phyloP scores from a whole-genome alignment of 2,329 filamentous ascomycete genomes.

The Bipolaris bicolor region DNA sequence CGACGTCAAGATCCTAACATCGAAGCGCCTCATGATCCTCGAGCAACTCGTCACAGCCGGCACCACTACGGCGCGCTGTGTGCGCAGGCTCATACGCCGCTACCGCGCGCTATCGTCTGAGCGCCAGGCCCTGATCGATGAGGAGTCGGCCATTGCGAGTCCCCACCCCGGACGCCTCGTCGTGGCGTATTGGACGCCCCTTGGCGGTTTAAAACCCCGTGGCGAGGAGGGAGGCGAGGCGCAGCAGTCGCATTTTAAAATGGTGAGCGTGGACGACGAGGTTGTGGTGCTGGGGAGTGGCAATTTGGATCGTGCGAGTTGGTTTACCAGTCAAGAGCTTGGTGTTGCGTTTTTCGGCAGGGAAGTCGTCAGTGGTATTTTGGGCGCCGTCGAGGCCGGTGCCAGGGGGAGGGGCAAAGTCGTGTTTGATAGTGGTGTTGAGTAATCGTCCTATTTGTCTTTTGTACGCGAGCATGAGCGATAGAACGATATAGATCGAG shows the following conservation, averaged over 20 bases:
- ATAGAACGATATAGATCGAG: too few relatives aligned
- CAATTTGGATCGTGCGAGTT: conserved; percentile 84
- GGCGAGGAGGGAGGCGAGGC: conserved; percentile 60
- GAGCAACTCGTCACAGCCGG: conserved; percentile 83
- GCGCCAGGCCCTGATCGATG: conserved; percentile 23
- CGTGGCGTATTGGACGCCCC: conserved; percentile 64
- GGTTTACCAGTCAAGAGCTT: conserved; percentile 85
- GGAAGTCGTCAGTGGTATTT: conserved; percentile 47
- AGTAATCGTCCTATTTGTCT: neutral
- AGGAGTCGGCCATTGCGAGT: conserved; percentile 38
- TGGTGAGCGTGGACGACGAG: conserved; percentile 73
- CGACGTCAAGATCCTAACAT: conserved; percentile 70
- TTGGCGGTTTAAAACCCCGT: conserved; percentile 29
- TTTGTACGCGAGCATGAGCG: neutral
- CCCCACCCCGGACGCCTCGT: conserved; percentile 56
- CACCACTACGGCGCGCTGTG: conserved; percentile 71
- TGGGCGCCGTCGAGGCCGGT: conserved; percentile 26
- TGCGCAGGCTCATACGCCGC: conserved; percentile 64
- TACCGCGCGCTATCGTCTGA: conserved; percentile 52
- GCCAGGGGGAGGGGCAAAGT: conserved; percentile 34
- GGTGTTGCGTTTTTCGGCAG: conserved; percentile 65
- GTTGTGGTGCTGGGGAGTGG: conserved; percentile 76
- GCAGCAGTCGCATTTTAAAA: conserved; percentile 77
- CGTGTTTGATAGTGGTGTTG: conserved; percentile 27
- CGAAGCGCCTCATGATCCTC: conserved; percentile 72